Evolutionary conservation across 371 early-diverging fungal species (phyloP).

Genomic region (Basidiobolus meristosporus): DNA sequence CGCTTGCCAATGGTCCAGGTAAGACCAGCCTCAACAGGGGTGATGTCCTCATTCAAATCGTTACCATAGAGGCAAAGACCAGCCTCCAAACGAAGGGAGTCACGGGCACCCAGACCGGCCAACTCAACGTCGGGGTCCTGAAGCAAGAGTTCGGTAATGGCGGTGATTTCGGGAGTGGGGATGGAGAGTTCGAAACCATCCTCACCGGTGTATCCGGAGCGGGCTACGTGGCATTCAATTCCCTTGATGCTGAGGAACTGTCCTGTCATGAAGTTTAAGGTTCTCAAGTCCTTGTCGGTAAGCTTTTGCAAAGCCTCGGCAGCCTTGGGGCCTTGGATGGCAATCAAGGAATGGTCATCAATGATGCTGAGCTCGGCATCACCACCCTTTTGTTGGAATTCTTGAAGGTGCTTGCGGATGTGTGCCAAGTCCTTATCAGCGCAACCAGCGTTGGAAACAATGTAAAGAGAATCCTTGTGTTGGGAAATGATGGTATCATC

Average conservation of each 20-base stretch:
- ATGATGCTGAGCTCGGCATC: constrained; percentile 72
- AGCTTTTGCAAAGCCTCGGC: constrained; percentile 33
- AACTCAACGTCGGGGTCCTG: constrained; percentile 57
- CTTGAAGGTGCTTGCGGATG: constrained; percentile 49
- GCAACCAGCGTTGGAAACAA: constrained; percentile 94
- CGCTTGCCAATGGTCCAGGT: constrained; percentile 92
- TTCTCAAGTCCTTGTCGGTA: constrained; percentile 24
- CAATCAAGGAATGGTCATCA: constrained; percentile 70
- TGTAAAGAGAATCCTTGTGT: constrained; percentile 59
- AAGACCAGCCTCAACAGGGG: constrained; percentile 86
- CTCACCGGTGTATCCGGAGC: constrained; percentile 97
- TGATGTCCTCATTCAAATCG: constrained; percentile 79
- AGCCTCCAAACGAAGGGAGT: constrained; percentile 88
- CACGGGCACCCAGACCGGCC: constrained; percentile 92
- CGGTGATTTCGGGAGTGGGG: too few species aligned
- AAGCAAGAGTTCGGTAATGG: too few species aligned
- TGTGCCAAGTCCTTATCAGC: constrained; percentile 90
- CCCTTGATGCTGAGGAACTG: constrained; percentile 51
- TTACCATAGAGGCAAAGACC: constrained; percentile 94
- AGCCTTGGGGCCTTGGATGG: constrained; percentile 74
- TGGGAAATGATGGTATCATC: constrained; percentile 93
- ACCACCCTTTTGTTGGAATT: constrained; percentile 74
- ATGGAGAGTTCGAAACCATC: constrained; percentile 98
- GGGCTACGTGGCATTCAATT: constrained; percentile 70
- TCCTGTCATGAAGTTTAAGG: constrained; percentile 81